A percentile compares a stretch with the other conserved stretches of the same genome.
Evolutionary conservation across 192 early-diverging fungal species (phyloP).

Genomic region (Pilobolus umbonatus): DNA sequence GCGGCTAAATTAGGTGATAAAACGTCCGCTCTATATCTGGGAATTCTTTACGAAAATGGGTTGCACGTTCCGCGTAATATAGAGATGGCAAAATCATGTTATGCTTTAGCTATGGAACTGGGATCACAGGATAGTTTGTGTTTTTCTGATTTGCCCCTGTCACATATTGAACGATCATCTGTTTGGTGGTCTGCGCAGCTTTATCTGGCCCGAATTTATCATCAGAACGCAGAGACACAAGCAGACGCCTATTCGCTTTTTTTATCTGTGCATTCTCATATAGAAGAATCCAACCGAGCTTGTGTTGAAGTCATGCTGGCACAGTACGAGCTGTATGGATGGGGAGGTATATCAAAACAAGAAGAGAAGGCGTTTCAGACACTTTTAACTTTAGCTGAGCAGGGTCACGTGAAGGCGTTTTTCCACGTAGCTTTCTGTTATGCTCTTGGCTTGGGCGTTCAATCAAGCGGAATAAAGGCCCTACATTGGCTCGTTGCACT

Average conservation of each 20-base stretch:
- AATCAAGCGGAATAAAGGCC: constrained; percentile 13
- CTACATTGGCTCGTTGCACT: constrained; percentile 25
- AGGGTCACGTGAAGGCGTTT: constrained; percentile 22
- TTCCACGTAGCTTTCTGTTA: constrained; percentile 32
- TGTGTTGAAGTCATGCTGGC: constrained; percentile 20
- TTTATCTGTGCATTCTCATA: constrained; percentile 5
- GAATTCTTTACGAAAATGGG: constrained; percentile 38
- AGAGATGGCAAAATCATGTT: constrained; percentile 20
- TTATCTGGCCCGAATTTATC: constrained; percentile 25
- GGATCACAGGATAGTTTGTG: not conserved
- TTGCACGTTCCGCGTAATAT: constrained; percentile 28
- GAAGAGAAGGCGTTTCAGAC: constrained; percentile 11
- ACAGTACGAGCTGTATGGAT: constrained; percentile 29
- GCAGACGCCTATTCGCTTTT: constrained; percentile 18
- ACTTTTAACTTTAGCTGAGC: constrained; percentile 19
- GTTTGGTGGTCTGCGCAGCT: constrained; percentile 29
- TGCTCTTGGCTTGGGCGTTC: constrained; percentile 26
- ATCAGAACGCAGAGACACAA: constrained; percentile 14
- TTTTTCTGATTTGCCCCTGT: not conserved
- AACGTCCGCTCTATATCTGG: constrained; percentile 30
- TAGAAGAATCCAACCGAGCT: not conserved
- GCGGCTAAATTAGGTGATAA: constrained; percentile 24
- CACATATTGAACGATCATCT: not conserved
- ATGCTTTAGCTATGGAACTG: constrained; percentile 12
- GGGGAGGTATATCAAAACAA: constrained; percentile 23